Percentiles rank a stretch among this genome's conserved stretches.
phyloP scores from a whole-genome alignment of 331 rosid genomes.

The Pyrus hybrid region DNA sequence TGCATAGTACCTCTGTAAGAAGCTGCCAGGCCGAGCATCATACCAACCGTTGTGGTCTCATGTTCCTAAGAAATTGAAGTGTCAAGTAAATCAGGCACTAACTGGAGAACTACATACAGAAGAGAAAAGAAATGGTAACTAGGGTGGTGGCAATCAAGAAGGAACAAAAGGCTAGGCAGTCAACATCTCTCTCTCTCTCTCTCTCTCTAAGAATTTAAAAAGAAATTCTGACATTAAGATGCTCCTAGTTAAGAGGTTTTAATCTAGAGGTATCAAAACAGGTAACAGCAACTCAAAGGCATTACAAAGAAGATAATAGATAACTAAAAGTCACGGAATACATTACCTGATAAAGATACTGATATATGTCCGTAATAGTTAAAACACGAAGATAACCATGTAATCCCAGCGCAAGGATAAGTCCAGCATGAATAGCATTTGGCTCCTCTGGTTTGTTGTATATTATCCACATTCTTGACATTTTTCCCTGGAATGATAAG shows the following conservation, averaged over 20 bases:
- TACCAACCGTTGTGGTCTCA: slow-evolving; percentile 84
- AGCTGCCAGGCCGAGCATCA: slow-evolving; percentile 97
- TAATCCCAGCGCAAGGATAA: slow-evolving; percentile 86
- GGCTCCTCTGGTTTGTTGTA: slow-evolving; percentile 88
- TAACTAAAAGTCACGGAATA: slow-evolving; percentile 6
- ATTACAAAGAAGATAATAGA: background rate
- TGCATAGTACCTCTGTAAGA: slow-evolving; percentile 95
- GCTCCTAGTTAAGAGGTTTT: background rate
- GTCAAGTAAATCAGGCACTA: slow-evolving; percentile 13
- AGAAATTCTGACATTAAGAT: background rate
- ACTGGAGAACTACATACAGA: background rate
- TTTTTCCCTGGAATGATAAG: slow-evolving; percentile 72
- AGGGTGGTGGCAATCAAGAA: background rate
- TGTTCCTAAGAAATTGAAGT: slow-evolving; percentile 58
- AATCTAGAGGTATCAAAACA: background rate
- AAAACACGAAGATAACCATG: slow-evolving; percentile 82
- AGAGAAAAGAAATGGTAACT: background rate
- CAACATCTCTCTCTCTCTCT: background rate
- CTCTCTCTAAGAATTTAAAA: background rate
- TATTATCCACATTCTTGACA: slow-evolving; percentile 94
- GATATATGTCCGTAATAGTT: slow-evolving; percentile 75
- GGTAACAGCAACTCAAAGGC: background rate
- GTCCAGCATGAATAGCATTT: slow-evolving; percentile 91
- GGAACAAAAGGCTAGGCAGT: background rate
- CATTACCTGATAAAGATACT: slow-evolving; percentile 68